These are phyloP conservation scores for Globisporangium spiculum DNA, from an alignment of 352 stramenopile species.

Conservation along the genomic window DNA sequence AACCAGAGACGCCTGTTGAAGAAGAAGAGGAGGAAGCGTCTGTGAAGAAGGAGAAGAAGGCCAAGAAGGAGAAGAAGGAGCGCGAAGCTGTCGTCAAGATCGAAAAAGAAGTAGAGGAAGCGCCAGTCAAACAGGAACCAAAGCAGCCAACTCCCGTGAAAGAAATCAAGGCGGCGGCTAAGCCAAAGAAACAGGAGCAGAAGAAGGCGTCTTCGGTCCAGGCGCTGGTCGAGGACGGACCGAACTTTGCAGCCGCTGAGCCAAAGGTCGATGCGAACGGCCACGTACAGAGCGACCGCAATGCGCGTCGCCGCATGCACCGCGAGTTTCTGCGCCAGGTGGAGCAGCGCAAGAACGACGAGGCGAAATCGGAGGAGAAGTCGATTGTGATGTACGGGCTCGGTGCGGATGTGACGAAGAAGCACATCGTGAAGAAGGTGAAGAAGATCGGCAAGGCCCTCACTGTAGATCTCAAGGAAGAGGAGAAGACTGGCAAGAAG, in stretches of 20 bases:
- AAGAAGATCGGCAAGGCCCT: conserved; percentile 64
- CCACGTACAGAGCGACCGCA: conserved; percentile 75
- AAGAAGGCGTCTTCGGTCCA: conserved; percentile 9
- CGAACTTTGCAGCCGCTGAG: conserved; percentile 13
- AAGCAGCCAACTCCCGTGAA: conserved; percentile 13
- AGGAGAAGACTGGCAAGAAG: conserved; percentile 50
- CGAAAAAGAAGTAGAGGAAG: conserved; percentile 24
- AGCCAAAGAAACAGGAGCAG: conserved; percentile 12
- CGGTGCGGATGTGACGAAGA: conserved; percentile 64
- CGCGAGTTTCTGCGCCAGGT: conserved; percentile 75
- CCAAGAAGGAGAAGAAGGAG: conserved; percentile 21
- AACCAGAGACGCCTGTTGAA: not conserved
- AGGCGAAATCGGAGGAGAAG: conserved; percentile 53
- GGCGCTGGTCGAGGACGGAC: conserved; percentile 12
- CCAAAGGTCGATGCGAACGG: conserved; percentile 17
- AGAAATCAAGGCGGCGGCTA: conserved; percentile 7
- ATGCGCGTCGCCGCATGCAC: conserved; percentile 70
- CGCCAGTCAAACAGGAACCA: conserved; percentile 1
- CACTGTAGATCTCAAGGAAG: conserved; percentile 62
- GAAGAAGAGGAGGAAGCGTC: conserved; percentile 8
- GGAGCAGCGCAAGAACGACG: conserved; percentile 55
- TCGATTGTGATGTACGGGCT: conserved; percentile 76
- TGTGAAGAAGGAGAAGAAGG: conserved; percentile 22
- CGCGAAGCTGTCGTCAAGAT: conserved; percentile 2
- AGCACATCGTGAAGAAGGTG: conserved; percentile 76